Base-by-base conservation (phyloP, 179 eudicot species). In the Patellifolia procumbens region DNA sequence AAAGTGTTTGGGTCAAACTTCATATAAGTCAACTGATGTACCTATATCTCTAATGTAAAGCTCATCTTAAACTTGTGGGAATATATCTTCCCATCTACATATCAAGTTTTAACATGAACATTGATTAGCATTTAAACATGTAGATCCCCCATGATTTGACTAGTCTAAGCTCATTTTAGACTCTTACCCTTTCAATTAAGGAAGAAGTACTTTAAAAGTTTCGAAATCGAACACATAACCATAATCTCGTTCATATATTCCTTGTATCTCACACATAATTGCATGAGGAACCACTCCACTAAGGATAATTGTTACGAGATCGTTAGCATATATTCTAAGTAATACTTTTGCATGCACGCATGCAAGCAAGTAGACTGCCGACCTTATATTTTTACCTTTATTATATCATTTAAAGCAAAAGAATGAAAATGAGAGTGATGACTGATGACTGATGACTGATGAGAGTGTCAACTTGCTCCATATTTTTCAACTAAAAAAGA, bases 301-400 rank as follows among this genome's bases (percentile, higher is more conserved):
- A 17, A 19, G 35, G 20, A 28, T 13, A 61, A 13, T 63, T n/a
- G n/a, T 35, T 34, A 63, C 34, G 43, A 34, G 26, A n/a, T 63
- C 68, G 8, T 63, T 67, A 67, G 70, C 70, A 67, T 67, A 67
- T 67, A 67, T 67, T 67, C 70, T 62, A 62, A 32, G 5, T 2
- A 24, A 67, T 42, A 5, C 24, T 19, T 42, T 65, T 35, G 69
- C 69, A 65, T 42, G 70, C 46, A n/a, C 19, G 20, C 51, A 67
- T 35, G 68, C 52, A 66, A 66, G 29, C 31, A 42, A n/a, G n/a
- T n/a, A n/a, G n/a, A n/a, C n/a, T n/a, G n/a, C n/a, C n/a, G n/a
- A n/a, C n/a, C n/a, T n/a, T n/a, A n/a, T n/a, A n/a, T n/a, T n/a
- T n/a, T n/a, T n/a, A n/a, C n/a, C n/a, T n/a, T n/a, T n/a, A n/a